A percentile compares a stretch with the other conserved stretches of the same genome.
Evolutionary conservation across 768 basidiomycete genomes (phyloP).

Genomic region (Lentinus brumalis): DNA sequence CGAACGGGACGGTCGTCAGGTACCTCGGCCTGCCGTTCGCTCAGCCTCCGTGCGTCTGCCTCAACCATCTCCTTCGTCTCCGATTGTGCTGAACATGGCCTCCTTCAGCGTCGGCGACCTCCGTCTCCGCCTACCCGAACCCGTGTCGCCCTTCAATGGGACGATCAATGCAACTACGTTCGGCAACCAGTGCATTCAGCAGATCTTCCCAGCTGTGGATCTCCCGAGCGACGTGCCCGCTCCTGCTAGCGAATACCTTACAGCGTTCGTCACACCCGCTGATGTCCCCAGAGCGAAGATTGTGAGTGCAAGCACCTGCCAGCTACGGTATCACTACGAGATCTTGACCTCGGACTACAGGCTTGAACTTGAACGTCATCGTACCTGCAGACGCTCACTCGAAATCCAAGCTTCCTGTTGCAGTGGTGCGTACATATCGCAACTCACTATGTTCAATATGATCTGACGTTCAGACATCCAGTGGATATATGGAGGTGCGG

Average conservation of each 20-base stretch:
- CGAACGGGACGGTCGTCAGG: constrained; percentile 9
- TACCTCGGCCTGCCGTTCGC: constrained; percentile 35
- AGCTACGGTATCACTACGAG: not conserved
- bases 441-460: not conserved
- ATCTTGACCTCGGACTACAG: not conserved
- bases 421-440: constrained; percentile 18
- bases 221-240: not conserved
- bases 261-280: not conserved
- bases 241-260: not conserved
- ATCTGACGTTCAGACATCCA: not conserved
- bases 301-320: not conserved
- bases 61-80: not conserved
- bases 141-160: not conserved
- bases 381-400: constrained; percentile 2
- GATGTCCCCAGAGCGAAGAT: constrained; percentile 12
- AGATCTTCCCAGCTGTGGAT: not conserved
- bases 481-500: constrained; percentile 8
- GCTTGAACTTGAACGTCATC: constrained; percentile 25
- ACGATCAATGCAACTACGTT: constrained; percentile 15
- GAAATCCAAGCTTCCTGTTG: constrained; percentile 18
- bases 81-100: not conserved
- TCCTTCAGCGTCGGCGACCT: constrained; percentile 3
- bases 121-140: constrained; percentile 10
- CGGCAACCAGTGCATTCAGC: constrained; percentile 21
- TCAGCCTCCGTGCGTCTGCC: constrained; percentile 28